Conservation (phyloP, 805 yeast genomes). For the Citeromyces matritensis region DNA sequence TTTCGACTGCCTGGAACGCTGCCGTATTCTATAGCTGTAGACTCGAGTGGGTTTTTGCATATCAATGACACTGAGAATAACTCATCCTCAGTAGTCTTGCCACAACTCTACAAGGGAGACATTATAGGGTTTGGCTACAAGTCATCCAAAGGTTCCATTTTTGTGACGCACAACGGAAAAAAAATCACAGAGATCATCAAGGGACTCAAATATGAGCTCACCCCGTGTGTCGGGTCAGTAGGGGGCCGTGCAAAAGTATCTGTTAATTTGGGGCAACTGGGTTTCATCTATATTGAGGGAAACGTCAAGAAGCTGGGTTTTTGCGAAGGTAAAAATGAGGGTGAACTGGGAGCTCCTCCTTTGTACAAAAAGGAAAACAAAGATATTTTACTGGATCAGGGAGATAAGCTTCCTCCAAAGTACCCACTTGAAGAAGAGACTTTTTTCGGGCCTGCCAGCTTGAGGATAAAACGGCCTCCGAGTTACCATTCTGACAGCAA, state of each 20-base stretch:
- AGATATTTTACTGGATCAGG: slow-evolving; percentile 51
- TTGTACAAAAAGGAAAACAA: slow-evolving; percentile 9
- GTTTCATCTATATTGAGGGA: slow-evolving; percentile 82
- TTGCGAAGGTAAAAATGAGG: slow-evolving; percentile 29
- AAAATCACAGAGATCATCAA: slow-evolving; percentile 33
- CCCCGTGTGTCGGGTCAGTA: slow-evolving; percentile 39
- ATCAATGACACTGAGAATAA: slow-evolving; percentile 25
- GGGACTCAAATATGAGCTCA: slow-evolving; percentile 31
- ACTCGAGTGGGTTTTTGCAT: slow-evolving; percentile 55
- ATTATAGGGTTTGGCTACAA: slow-evolving; percentile 41
- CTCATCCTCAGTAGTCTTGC: slow-evolving; percentile 27
- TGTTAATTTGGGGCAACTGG: slow-evolving; percentile 66
- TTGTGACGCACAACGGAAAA: slow-evolving; percentile 41
- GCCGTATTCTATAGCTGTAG: slow-evolving; percentile 57
- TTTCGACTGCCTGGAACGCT: slow-evolving; percentile 66
- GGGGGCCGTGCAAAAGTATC: slow-evolving; percentile 31
- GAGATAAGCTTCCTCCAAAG: slow-evolving; percentile 59
- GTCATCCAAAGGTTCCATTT: slow-evolving; percentile 29
- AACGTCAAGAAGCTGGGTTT: slow-evolving; percentile 50
- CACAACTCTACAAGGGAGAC: slow-evolving; percentile 36
- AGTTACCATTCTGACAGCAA: too few species aligned
- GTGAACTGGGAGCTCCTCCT: slow-evolving; percentile 22
- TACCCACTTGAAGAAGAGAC: slow-evolving; percentile 51
- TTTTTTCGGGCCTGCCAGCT: slow-evolving; percentile 32
- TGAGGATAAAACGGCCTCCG: too few species aligned